Evolutionary conservation across 148 eudicot genomes (phyloP).

Genomic region (Hydrangea macrophylla): DNA sequence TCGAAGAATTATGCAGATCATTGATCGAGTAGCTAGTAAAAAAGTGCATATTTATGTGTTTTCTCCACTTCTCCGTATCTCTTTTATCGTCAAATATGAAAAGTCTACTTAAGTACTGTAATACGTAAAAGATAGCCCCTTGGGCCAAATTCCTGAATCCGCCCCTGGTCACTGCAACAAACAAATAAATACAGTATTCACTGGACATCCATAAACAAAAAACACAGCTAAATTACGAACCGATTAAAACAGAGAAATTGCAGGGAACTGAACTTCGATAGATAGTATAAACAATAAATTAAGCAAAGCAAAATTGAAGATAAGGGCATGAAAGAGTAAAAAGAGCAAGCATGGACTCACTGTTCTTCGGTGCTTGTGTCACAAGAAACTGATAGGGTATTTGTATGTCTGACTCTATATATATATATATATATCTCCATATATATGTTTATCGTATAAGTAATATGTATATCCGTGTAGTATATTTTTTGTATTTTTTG

Average conservation of each 20-base stretch:
- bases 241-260: neutral
- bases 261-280: neutral
- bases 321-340: neutral
- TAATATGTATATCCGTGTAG: too few species aligned
- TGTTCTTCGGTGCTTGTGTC: neutral
- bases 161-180: slow-evolving; percentile 2
- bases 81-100: too few species aligned
- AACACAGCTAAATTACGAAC: neutral
- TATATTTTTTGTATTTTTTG: neutral
- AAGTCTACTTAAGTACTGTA: too few species aligned
- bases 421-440: neutral
- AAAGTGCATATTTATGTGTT: too few species aligned
- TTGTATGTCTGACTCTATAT: neutral
- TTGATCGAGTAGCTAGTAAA: too few species aligned
- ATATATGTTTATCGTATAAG: too few species aligned
- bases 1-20: too few species aligned
- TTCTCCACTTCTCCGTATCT: too few species aligned
- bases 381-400: neutral
- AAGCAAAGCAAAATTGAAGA: neutral
- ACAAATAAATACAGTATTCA: neutral
- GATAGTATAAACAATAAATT: neutral
- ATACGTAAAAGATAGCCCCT: too few species aligned
- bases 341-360: neutral
- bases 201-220: neutral
- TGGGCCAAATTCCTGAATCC: too few species aligned